Conservation (phyloP, 768 basidiomycete genomes). For the Lactifluus echinatus region DNA sequence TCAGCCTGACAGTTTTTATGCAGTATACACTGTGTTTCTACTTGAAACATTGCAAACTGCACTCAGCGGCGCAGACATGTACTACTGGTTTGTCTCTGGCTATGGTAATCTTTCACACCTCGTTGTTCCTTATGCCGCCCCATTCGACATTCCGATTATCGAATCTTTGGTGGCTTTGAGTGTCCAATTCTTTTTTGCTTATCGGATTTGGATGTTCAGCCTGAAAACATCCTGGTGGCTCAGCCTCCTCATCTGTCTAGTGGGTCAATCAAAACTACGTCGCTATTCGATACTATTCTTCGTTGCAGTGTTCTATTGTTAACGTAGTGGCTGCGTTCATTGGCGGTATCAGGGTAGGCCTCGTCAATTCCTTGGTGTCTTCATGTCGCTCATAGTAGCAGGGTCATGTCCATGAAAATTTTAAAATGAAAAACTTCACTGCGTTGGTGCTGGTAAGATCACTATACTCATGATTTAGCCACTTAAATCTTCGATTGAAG, state of each 20-base stretch:
- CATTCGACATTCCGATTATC: constrained; percentile 13
- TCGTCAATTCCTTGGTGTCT: neutral
- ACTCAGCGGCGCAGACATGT: constrained; percentile 24
- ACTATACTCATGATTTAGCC: neutral
- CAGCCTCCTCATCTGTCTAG: neutral
- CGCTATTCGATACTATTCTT: neutral
- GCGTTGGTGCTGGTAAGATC: neutral
- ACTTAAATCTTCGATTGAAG: neutral
- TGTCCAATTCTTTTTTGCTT: constrained; percentile 1
- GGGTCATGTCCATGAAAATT: neutral
- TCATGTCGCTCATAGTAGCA: neutral
- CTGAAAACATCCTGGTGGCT: neutral
- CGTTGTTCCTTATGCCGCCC: constrained; percentile 15
- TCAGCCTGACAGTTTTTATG: neutral
- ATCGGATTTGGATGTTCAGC: constrained; percentile 5
- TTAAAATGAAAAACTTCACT: neutral
- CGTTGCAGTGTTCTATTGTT: neutral
- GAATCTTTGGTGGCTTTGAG: neutral
- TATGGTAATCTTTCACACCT: constrained; percentile 25
- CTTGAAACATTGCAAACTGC: constrained; percentile 24
- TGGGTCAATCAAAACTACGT: neutral
- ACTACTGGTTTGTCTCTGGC: constrained; percentile 25
- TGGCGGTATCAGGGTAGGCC: neutral
- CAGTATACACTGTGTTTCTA: constrained; percentile 23
- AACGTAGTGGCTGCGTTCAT: neutral